Evolutionary conservation across 1,139 yeast genomes (phyloP).

Genomic region (Debaryomyces sp.): DNA sequence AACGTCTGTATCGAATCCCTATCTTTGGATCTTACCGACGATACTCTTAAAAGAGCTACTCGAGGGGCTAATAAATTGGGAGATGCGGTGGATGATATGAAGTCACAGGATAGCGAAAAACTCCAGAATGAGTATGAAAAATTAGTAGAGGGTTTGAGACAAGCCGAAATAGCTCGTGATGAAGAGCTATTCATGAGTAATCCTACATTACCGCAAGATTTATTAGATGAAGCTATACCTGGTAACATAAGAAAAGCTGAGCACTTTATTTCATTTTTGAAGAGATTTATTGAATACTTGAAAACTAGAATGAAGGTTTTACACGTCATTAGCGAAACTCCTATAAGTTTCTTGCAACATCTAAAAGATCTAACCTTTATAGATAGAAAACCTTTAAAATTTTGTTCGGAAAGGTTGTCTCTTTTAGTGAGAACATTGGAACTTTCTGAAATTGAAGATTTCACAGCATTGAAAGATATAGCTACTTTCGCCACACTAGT

Average conservation of each 20-base stretch:
- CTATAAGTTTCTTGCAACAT: constrained; percentile 88
- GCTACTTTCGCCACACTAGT: constrained; percentile 97
- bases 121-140: constrained; percentile 89
- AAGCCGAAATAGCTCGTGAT: constrained; percentile 69
- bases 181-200: constrained; percentile 86
- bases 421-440: constrained; percentile 88
- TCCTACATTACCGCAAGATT: constrained; percentile 84
- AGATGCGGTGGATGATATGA: constrained; percentile 78
- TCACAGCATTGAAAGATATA: constrained; percentile 88
- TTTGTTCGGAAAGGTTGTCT: constrained; percentile 89
- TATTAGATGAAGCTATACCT: constrained; percentile 90
- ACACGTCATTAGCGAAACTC: constrained; percentile 96
- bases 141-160: constrained; percentile 85
- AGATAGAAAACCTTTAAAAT: constrained; percentile 86
- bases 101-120: constrained; percentile 77
- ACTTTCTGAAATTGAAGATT: constrained; percentile 86
- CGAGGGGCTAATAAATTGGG: constrained; percentile 79
- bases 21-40: constrained; percentile 71
- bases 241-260: constrained; percentile 97
- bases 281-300: constrained; percentile 88
- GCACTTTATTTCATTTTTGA: constrained; percentile 90
- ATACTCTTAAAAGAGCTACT: constrained; percentile 47
- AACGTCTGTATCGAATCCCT: constrained; percentile 96
- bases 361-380: constrained; percentile 90
- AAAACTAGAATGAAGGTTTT: constrained; percentile 97